Percentiles rank a stretch among this genome's conserved stretches.
These are phyloP conservation scores for Thermothielavioides terrestris DNA, from an alignment of 495 filamentous ascomycete genomes.

Conservation along the genomic window DNA sequence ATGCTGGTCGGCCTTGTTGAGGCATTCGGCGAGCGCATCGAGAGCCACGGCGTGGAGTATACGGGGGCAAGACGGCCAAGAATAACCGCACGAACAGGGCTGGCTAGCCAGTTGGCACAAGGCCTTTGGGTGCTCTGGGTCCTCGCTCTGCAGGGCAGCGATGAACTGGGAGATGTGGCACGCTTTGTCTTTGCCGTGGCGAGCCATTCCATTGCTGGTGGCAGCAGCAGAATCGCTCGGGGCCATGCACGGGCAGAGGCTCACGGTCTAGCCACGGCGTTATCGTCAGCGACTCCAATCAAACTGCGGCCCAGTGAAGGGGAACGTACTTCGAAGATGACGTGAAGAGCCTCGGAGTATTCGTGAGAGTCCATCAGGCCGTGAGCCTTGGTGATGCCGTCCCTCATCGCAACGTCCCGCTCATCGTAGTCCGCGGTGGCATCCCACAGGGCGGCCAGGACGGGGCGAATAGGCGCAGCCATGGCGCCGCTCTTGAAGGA, in stretches of 20 bases:
- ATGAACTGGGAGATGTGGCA: slow-evolving; percentile 21
- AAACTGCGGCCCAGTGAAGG: not conserved
- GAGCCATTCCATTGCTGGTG: not conserved
- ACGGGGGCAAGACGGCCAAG: slow-evolving; percentile 17
- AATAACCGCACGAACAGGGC: slow-evolving; percentile 20
- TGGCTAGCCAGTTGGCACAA: not conserved
- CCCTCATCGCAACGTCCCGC: not conserved
- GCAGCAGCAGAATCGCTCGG: not conserved
- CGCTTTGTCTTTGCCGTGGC: slow-evolving; percentile 21
- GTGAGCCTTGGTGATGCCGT: not conserved
- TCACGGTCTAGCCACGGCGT: slow-evolving; percentile 6
- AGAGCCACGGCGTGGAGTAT: slow-evolving; percentile 15
- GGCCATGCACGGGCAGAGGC: slow-evolving; percentile 17
- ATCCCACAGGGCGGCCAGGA: not conserved
- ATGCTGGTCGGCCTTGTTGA: slow-evolving; percentile 8
- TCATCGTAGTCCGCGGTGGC: not conserved
- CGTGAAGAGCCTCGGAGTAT: not conserved
- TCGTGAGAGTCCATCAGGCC: not conserved
- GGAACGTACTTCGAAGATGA: not conserved
- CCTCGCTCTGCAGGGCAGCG: slow-evolving; percentile 3
- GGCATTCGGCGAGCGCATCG: slow-evolving; percentile 16
- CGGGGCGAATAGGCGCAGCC: not conserved
- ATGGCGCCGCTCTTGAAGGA: too few relatives aligned
- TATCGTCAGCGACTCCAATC: not conserved
- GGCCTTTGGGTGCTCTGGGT: slow-evolving; percentile 6